Evolutionary conservation across 192 early-diverging fungal genomes (phyloP), one percentile per base, ranked within the genome.

Genomic region (Phycomyces nitens): DNA sequence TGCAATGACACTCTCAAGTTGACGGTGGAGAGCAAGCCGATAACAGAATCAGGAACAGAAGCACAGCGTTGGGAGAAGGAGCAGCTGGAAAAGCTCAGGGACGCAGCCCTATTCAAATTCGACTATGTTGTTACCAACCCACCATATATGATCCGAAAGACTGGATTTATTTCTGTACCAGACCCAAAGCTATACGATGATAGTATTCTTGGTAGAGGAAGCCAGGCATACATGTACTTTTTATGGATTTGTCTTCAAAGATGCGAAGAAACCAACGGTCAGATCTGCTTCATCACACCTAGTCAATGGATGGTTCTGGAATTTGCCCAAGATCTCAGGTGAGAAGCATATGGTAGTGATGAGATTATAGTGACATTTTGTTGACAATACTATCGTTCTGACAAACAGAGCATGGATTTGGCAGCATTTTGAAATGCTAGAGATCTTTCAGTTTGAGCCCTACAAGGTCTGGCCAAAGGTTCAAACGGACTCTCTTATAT

Each of bases 251-350:
- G 75, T 29, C 69, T 82, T 4, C 81, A 85, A 51, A 59, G 83
- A 20, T 67, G 73, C 49, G 70, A 77, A 27, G 74, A 74, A 29
- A 53, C 56, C 3, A 41, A 44, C 44, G 83, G 83, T 4, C 70
- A 80, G 21, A 53, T 77, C 12, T 85, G 83, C 58, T 73, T 83
- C 52, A 81, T 85, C 26, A 85, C 81, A 65, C 79, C 83, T 9
- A 85, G 81, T 56, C 83, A 85, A 63, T 85, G 83, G 83, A 74
- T 79, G 21, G 73, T 80, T n/a, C 54, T 85, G 51, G 79, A 81
- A 51, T 82, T 82, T 74, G 83, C 81, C 1, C 61, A 74, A 21
- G 70, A 78, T 51, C 50, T 85, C 0, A 72, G 83, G 82, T 82
- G 72, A 60, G 29, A 18, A 10, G 6, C 29, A 66, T 47, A n/a